Evolutionary conservation across 225 moss, liverwort and hornwort species (phyloP).

Genomic region (Physcomitrium patens): DNA sequence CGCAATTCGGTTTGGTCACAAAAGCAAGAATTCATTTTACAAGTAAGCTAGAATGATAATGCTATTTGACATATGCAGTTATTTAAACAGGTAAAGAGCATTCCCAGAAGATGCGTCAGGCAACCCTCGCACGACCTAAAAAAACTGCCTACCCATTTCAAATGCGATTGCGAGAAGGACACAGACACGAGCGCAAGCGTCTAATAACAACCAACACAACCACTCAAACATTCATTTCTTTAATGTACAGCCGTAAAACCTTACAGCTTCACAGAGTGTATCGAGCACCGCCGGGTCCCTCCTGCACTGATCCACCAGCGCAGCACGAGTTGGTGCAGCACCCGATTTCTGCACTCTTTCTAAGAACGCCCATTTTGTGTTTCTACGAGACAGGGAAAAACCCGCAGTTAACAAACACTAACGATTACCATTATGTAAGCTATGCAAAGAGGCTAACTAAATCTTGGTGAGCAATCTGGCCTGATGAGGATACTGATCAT

Average conservation of each 20-base stretch:
- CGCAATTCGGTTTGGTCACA: background rate
- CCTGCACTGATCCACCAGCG: slow-evolving; percentile 78
- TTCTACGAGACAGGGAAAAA: slow-evolving; percentile 44
- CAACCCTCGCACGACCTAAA: slow-evolving; percentile 8
- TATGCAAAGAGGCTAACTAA: background rate
- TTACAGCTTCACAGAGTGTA: slow-evolving; percentile 81
- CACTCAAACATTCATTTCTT: background rate
- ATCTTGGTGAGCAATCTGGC: background rate
- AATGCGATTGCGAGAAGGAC: background rate
- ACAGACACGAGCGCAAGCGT: background rate
- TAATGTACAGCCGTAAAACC: slow-evolving; percentile 9
- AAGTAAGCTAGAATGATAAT: slow-evolving; percentile 11
- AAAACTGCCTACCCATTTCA: background rate
- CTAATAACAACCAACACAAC: background rate
- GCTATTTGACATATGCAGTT: slow-evolving; percentile 1
- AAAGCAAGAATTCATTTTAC: slow-evolving; percentile 7
- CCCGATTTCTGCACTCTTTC: slow-evolving; percentile 75
- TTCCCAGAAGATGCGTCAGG: background rate
- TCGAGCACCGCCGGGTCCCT: slow-evolving; percentile 72
- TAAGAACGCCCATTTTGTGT: slow-evolving; percentile 87
- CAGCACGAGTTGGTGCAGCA: slow-evolving; percentile 79
- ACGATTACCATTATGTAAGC: slow-evolving; percentile 2
- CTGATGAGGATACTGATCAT: background rate
- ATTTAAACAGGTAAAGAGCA: background rate
- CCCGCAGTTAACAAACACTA: background rate